These are phyloP conservation scores for Wickerhamiella parazyma DNA, from an alignment of 805 yeast species.

Conservation along the genomic window DNA sequence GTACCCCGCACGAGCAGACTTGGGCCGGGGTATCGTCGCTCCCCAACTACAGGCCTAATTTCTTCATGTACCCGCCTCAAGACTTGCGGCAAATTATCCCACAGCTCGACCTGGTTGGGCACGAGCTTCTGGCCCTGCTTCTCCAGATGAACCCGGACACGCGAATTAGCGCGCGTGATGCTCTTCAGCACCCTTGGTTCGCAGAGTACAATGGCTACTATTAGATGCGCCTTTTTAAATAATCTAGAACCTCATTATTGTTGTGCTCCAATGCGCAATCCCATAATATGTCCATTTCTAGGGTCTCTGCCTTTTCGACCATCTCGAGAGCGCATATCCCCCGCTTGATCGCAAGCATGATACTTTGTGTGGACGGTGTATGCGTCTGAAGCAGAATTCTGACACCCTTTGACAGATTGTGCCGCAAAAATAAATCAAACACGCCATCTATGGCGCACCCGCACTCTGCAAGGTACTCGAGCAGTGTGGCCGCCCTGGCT, in stretches of 20 bases:
- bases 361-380: neutral
- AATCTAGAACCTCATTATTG: conserved; percentile 11
- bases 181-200: conserved; percentile 62
- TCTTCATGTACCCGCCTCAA: conserved; percentile 79
- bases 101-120: conserved; percentile 53
- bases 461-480: conserved; percentile 20
- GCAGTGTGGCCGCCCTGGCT: conserved; percentile 13
- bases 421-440: too few species aligned
- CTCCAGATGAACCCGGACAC: conserved; percentile 41
- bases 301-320: too few species aligned
- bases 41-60: conserved; percentile 75
- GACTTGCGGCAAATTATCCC: conserved; percentile 62
- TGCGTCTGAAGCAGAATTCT: neutral
- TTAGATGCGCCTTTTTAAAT: conserved; percentile 10
- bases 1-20: conserved; percentile 88
- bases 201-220: conserved; percentile 41
- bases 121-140: conserved; percentile 47
- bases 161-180: conserved; percentile 39
- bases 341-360: neutral
- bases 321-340: neutral
- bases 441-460: conserved; percentile 10
- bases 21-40: conserved; percentile 89
- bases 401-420: neutral
- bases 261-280: conserved; percentile 11
- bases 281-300: conserved; percentile 10